Base-by-base conservation (phyloP, 805 yeast species). In the Sungouiella blattae region DNA sequence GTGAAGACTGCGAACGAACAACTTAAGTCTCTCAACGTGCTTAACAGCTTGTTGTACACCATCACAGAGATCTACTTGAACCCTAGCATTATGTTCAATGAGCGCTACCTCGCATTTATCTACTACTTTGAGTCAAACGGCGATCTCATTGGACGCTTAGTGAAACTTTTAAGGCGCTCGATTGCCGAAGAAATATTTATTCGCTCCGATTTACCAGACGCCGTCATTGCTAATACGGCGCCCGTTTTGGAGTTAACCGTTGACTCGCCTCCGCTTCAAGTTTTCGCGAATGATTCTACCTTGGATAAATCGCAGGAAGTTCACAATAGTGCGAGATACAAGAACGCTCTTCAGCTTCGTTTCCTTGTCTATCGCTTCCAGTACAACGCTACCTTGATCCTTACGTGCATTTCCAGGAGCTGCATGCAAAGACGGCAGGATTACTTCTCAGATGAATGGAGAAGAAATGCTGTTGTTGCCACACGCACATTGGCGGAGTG, bases 281-380 rank as follows among this genome's bases (percentile, higher is more conserved):
- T 77, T 6, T 67, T 65, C 38, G 57, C 69, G 0, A 63, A 62
- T 2, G 69, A 71, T 17, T 78, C 77, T 0, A 43, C 52, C 4
- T 50, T 60, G 31, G 46, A 64, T 25, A 50, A 52, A 17, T 40
- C 54, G 31, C 52, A 62, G 36, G 57, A 65, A 38, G 71, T 69
- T 23, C 70, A 69, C 26, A 72, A 76, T 0, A 67, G 77, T 26
- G 75, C 83, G 0, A 79, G 78, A 45, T 77, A 66, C 58, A 83
- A 83, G 43, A 84, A 83, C 47, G 60, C 82, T 0, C 57, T 75
- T 2, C 78, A 80, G 42, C 53, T 79, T 8, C 67, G 87, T 35
- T 67, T 67, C 40, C 65, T 80, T 25, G 55, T 67, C 21, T 65
- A 71, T 33, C 65, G 75, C 21, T 55, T 78, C 18, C 82, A 77